Base-by-base conservation (phyloP, 352 stramenopile genomes). In the Phytophthora pisi region DNA sequence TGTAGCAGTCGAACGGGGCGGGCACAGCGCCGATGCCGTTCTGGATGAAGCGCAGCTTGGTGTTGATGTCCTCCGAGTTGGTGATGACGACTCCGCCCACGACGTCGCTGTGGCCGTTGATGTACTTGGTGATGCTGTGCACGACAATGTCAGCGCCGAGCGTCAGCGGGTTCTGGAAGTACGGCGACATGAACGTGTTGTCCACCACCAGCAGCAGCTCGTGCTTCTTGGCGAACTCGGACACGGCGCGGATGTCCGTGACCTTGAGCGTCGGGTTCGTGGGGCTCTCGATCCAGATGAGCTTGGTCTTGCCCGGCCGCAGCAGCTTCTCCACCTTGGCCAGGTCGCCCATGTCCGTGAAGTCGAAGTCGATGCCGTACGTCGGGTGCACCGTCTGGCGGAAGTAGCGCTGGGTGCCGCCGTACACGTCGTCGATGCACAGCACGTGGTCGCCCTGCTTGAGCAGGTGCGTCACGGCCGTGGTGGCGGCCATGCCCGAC, bases 71-170 rank as follows among this genome's bases (percentile, higher is more conserved):
- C 59, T 96, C 89, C 66, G 89, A 87, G 71, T 98, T 97, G 69
- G 87, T 95, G 61, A 98, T 80, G 31, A 98, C 89, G 18, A 96
- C 92, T 47, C 96, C 96, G 58, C 95, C 93, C 46, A 98, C 91
- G 7, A 96, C 93, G 61, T 98, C 95, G 67, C 96, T 98, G 81
- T 98, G 95, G 58, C 95, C 95, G 71, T 97, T 96, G 70, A 98
- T 98, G 82, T 97, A 98, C 86, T 98, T 98, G 75, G 96, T 98
- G 66, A 97, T 85, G 62, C 86, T 97, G 79, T 98, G 95, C 55
- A 98, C 85, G 34, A 96, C 93, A 23, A 98, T 81, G 74, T 98
- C 93, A 34, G 88, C 91, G 43, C 96, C 96, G 20, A 98, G 82
- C 52, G 91, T 84, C 16, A 98, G 79, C 10, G 96, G 96, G 69